These are phyloP conservation scores for Madurella mycetomatis DNA, from an alignment of 2,329 filamentous ascomycete genomes.

Conservation along the genomic window DNA sequence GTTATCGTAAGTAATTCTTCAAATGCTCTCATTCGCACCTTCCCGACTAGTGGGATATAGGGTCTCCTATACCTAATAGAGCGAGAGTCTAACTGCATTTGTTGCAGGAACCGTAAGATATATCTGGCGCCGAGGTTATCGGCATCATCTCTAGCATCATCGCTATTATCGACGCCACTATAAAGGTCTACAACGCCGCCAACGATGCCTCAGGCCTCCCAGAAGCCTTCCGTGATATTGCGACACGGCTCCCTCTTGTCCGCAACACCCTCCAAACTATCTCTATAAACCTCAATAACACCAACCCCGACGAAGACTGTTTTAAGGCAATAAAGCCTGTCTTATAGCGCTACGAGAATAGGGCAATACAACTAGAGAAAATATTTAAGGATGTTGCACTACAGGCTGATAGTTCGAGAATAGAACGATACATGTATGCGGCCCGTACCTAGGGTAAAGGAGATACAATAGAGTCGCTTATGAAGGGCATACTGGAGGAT, in stretches of 20 bases:
- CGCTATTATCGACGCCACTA: slow-evolving; percentile 3
- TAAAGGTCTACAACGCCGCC: slow-evolving; percentile 3
- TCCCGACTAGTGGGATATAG: too few relatives aligned
- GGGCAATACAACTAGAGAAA: background rate
- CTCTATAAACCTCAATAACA: background rate
- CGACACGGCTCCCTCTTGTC: slow-evolving; percentile 3
- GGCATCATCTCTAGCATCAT: slow-evolving; percentile 9
- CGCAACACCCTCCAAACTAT: background rate
- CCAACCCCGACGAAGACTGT: background rate
- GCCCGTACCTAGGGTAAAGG: slow-evolving; percentile 1
- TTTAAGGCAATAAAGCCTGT: background rate
- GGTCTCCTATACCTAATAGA: too few relatives aligned
- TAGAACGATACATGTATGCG: background rate
- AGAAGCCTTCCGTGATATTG: slow-evolving; percentile 6
- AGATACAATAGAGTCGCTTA: background rate
- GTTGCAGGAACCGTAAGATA: too few relatives aligned
- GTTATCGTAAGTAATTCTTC: too few relatives aligned
- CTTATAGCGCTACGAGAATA: background rate
- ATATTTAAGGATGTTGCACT: background rate
- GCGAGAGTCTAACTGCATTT: too few relatives aligned
- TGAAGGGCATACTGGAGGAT: slow-evolving; percentile 4
- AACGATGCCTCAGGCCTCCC: slow-evolving; percentile 9
- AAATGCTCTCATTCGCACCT: too few relatives aligned
- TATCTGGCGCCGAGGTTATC: slow-evolving; percentile 10
- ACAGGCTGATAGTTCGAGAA: slow-evolving; percentile 1